Base-by-base conservation (phyloP, 2,329 filamentous ascomycete genomes). In the Leptographium wingfieldii region DNA sequence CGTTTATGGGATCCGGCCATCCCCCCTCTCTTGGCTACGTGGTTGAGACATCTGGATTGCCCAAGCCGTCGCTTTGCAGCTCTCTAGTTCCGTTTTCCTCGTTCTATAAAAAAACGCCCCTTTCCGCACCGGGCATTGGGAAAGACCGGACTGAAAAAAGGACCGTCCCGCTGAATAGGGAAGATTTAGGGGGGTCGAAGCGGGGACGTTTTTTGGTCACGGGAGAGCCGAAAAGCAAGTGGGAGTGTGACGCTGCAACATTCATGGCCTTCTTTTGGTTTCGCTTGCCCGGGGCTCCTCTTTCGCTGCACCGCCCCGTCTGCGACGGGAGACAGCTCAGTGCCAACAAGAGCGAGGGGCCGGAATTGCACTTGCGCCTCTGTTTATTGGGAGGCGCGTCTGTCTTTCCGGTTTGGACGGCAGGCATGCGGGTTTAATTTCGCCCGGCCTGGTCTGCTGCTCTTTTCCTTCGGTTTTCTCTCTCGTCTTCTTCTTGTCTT, bases 151-250 rank as follows among this genome's bases (percentile, higher is more conserved):
- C 58, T 59, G 59, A 55, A 55, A 61, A 64, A 62, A 64, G 61
- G 61, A 65, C 53, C 55, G 56, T 55, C 61, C 54, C 59, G 60
- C 56, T 57, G 58, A 56, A 56, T 60, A 56, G 54, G 43, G 22
- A 43, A 38, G 54, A 56, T 43, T 56, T 56, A 56, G 59, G 60
- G 62, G 57, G 54, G 51, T 14, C 16, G 22, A 33, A 61, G 61
- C 59, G 43, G 58, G 61, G 60, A 33, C 55, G 40, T 14, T 35
- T 61, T 63, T 63, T 46, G 57, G 56, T 64, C 63, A 64, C 63
- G 60, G 62, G 63, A 63, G 55, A 29, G 53, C 53, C 57, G 33
- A 56, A 22, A 33, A 33, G 11, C 58, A 59, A 54, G 54, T 60
- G 2, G 58, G 48, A 52, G 48, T 38, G 25, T 19, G 31, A 38